Evolutionary conservation across 2,329 filamentous ascomycete species (phyloP), one percentile per base, ranked within the genome.

Genomic region (Colletotrichum filicis): DNA sequence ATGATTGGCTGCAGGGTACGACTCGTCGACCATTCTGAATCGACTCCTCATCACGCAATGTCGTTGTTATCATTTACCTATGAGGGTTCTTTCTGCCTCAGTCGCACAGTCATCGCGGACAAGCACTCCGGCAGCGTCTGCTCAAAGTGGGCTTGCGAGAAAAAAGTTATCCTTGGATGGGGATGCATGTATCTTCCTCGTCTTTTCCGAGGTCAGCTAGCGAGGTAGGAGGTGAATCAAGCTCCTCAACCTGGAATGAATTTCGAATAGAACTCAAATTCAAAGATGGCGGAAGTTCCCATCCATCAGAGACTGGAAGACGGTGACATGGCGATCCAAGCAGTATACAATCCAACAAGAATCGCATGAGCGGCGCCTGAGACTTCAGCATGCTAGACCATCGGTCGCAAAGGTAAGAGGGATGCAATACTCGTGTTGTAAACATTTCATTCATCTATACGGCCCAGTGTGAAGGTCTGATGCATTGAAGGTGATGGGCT

Each of bases 221-320:
- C 55, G 26, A 35, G 28, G 16, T 28, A 28, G 35, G 42, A 42
- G 56, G 56, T 59, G 57, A 42, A 6, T 49, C 11, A 62, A 14
- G 61, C 19, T 9, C 46, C 65, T 65, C 32, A 26, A 35, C 49
- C 59, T 57, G 52, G 55, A 68, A 65, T 71, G 64, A 64, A 67
- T 59, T 59, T 74, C 56, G 53, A 68, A 62, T 66, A 83, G 83
- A 80, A 85, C 82, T 77, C 81, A 79, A 81, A 79, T 80, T 80
- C 77, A 42, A 76, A 75, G 76, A 78, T 77, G 76, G 75, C 78
- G 81, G 78, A 74, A 77, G 78, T 78, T 74, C 65, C 77, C 76
- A 75, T 74, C 58, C 52, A 66, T 68, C 70, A 72, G 69, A 52
- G 74, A 73, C 24, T 28, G 28, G 42, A 69, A 75, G 71, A 74